A percentile compares a stretch with the other conserved stretches of the same genome.
Evolutionary conservation across 2,329 filamentous ascomycete genomes (phyloP).

Genomic region (Exophiala sideris): DNA sequence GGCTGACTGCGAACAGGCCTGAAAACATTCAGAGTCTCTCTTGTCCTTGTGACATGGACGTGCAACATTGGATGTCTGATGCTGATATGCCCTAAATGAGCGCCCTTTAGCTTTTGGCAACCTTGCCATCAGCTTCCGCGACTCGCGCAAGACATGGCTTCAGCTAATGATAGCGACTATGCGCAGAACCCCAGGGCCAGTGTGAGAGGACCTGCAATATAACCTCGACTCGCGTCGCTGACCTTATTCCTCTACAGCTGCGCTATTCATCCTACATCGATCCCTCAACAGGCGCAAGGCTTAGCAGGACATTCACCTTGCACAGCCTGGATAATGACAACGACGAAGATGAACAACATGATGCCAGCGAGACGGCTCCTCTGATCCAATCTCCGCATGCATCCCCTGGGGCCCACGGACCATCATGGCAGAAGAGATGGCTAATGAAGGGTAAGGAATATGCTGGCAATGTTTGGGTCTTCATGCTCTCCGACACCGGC

Average conservation of each 20-base stretch:
- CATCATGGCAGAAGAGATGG: background rate
- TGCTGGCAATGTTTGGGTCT: conserved; percentile 51
- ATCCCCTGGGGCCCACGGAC: background rate
- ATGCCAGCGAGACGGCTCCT: conserved; percentile 13
- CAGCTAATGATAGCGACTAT: background rate
- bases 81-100: background rate
- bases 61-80: background rate
- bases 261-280: conserved; percentile 84
- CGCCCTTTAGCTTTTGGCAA: background rate
- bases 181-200: conserved; percentile 19
- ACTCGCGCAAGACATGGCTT: conserved; percentile 1
- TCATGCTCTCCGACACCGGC: conserved; percentile 68
- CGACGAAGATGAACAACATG: conserved; percentile 7
- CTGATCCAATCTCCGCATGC: conserved; percentile 7
- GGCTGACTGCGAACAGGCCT: too few relatives aligned
- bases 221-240: background rate
- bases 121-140: conserved; percentile 1
- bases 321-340: conserved; percentile 50
- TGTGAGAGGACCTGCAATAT: conserved; percentile 2
- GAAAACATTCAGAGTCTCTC: too few relatives aligned
- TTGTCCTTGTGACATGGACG: background rate
- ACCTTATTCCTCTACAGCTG: conserved; percentile 48
- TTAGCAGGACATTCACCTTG: conserved; percentile 75
- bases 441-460: conserved; percentile 26
- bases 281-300: conserved; percentile 78